Conservation (phyloP, 129 eudicot genomes). For the Tanacetum coccineum region DNA sequence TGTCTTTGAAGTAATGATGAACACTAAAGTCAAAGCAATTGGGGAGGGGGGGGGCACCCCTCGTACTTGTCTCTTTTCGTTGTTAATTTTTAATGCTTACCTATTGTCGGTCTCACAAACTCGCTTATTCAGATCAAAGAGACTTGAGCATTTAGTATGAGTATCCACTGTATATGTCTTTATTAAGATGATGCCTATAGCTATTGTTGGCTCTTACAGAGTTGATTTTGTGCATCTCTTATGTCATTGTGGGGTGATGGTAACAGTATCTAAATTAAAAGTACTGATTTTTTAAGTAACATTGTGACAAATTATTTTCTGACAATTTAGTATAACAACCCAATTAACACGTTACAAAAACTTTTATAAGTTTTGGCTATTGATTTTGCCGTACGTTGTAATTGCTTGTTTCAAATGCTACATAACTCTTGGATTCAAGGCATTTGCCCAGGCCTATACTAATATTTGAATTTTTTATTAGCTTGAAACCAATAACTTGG, state of each 20-base stretch:
- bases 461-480: neutral
- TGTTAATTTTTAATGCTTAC: too few relatives aligned
- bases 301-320: neutral
- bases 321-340: neutral
- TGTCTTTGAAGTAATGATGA: too few relatives aligned
- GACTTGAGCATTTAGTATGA: neutral
- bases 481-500: neutral
- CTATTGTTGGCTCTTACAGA: too few relatives aligned
- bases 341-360: neutral
- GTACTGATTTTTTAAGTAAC: neutral
- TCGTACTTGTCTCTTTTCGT: too few relatives aligned
- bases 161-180: neutral
- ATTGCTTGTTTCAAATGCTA: neutral
- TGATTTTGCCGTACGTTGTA: too few relatives aligned
- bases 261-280: neutral
- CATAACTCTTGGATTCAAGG: neutral
- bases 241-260: neutral
- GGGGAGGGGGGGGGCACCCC: too few relatives aligned
- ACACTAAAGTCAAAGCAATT: too few relatives aligned
- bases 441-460: neutral
- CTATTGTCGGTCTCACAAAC: too few relatives aligned
- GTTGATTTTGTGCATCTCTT: neutral
- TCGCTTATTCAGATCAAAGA: neutral
- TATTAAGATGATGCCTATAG: neutral
- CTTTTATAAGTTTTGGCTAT: neutral